phyloP scores from a whole-genome alignment of 2,329 filamentous ascomycete genomes.

The Trichoderma sp. region DNA sequence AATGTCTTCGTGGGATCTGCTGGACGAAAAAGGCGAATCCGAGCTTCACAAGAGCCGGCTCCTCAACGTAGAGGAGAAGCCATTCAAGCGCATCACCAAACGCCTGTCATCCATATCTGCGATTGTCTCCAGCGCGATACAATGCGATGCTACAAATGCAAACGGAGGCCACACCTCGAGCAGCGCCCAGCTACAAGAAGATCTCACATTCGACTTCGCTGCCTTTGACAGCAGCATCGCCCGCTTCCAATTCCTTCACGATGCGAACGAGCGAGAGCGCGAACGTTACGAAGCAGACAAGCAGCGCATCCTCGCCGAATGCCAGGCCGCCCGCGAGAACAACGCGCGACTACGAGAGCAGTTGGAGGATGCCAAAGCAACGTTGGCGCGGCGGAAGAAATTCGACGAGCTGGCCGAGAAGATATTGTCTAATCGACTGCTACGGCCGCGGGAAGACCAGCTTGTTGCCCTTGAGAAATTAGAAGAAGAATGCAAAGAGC shows the following conservation, averaged over 20 bases:
- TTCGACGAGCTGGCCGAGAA: constrained; percentile 88
- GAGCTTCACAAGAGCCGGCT: constrained; percentile 86
- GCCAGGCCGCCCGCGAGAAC: constrained; percentile 73
- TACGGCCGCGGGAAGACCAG: constrained; percentile 85
- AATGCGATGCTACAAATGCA: constrained; percentile 33
- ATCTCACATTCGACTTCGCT: constrained; percentile 84
- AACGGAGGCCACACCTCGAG: constrained; percentile 47
- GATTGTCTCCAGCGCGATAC: constrained; percentile 48
- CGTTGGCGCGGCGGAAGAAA: constrained; percentile 74
- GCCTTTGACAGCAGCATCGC: constrained; percentile 84
- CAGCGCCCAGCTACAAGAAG: constrained; percentile 69
- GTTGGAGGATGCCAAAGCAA: constrained; percentile 74
- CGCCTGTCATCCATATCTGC: constrained; percentile 71
- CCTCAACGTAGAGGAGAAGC: constrained; percentile 86
- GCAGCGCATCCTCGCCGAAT: constrained; percentile 73
- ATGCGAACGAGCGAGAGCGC: constrained; percentile 81
- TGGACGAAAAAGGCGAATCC: constrained; percentile 76
- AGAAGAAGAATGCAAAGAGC: constrained; percentile 82
- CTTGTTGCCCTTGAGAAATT: constrained; percentile 75
- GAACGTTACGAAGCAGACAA: constrained; percentile 82
- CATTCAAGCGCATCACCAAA: constrained; percentile 86
- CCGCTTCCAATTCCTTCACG: constrained; percentile 82
- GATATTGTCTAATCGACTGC: constrained; percentile 77
- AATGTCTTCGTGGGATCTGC: constrained; percentile 61
- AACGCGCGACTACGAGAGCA: constrained; percentile 72